A percentile compares a stretch with the other conserved stretches of the same genome.
These are phyloP conservation scores for Globisporangium cederbergense DNA, from an alignment of 352 stramenopile species.

Conservation along the genomic window DNA sequence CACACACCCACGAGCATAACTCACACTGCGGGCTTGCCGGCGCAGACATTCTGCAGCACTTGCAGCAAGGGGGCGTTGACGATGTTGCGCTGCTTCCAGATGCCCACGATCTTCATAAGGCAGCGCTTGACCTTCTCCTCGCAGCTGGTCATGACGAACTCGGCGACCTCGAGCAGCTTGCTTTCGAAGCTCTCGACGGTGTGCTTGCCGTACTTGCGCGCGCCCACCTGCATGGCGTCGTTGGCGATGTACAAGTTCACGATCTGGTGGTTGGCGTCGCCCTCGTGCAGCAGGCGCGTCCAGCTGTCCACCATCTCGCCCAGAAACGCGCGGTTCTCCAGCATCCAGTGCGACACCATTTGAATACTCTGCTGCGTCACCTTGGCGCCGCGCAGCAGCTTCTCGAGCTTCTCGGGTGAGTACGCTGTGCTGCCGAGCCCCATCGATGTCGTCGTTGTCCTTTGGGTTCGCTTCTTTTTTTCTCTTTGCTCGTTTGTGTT, in stretches of 20 bases:
- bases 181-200: conserved; percentile 61
- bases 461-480: too few relatives aligned
- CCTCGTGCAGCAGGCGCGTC: conserved; percentile 42
- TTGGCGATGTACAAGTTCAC: conserved; percentile 85
- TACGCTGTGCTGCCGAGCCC: conserved; percentile 24
- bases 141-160: conserved; percentile 62
- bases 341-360: conserved; percentile 72
- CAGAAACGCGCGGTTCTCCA: conserved; percentile 54
- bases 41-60: conserved; percentile 75
- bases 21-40: conserved; percentile 58
- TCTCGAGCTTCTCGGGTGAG: conserved; percentile 59
- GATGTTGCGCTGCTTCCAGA: conserved; percentile 81
- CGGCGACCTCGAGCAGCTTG: conserved; percentile 49
- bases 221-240: conserved; percentile 82
- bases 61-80: conserved; percentile 46
- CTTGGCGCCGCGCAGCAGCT: conserved; percentile 63
- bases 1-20: conserved; percentile 17
- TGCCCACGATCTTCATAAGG: conserved; percentile 82
- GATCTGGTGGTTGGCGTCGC: conserved; percentile 68
- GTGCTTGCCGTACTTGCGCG: conserved; percentile 73
- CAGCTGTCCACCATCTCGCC: conserved; percentile 63
- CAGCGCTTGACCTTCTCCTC: conserved; percentile 84
- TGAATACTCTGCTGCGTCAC: conserved; percentile 85
- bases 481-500: too few relatives aligned
- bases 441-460: conserved; percentile 6